Evolutionary conservation across 192 early-diverging fungal genomes (phyloP).

Genomic region (Coemansia interrupta): DNA sequence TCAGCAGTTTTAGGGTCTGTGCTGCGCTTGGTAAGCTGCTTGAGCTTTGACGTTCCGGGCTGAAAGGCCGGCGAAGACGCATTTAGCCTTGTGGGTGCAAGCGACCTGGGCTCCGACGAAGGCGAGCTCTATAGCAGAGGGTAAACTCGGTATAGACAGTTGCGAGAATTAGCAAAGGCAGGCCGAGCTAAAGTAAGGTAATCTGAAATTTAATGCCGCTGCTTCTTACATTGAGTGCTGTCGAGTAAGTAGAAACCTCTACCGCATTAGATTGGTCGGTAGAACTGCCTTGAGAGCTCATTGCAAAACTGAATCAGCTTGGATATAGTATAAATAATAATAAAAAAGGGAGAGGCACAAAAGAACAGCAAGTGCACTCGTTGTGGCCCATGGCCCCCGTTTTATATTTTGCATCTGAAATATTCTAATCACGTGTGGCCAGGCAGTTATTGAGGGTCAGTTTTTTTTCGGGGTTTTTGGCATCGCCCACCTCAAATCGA

Average conservation of each 20-base stretch:
- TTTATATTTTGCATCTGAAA: neutral
- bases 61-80: conserved; percentile 49
- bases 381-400: no score
- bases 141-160: no score
- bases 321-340: no score
- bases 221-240: no score
- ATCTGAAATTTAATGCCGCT: no score
- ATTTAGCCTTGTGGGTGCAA: conserved; percentile 21
- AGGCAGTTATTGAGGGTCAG: neutral
- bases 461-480: conserved; percentile 1
- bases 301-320: no score
- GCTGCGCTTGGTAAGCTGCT: neutral
- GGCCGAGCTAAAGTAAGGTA: no score
- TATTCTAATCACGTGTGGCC: neutral
- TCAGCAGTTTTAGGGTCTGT: neutral
- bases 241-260: no score
- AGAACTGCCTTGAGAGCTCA: neutral
- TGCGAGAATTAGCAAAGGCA: no score
- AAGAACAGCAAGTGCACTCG: no score
- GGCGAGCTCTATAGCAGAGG: neutral
- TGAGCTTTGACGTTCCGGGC: conserved; percentile 22
- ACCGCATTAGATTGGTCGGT: no score
- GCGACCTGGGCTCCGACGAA: conserved; percentile 7
- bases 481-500: neutral
- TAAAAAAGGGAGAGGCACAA: neutral